phyloP scores from a whole-genome alignment of 345 rosid genomes.

The Sonneratia caseolaris region DNA sequence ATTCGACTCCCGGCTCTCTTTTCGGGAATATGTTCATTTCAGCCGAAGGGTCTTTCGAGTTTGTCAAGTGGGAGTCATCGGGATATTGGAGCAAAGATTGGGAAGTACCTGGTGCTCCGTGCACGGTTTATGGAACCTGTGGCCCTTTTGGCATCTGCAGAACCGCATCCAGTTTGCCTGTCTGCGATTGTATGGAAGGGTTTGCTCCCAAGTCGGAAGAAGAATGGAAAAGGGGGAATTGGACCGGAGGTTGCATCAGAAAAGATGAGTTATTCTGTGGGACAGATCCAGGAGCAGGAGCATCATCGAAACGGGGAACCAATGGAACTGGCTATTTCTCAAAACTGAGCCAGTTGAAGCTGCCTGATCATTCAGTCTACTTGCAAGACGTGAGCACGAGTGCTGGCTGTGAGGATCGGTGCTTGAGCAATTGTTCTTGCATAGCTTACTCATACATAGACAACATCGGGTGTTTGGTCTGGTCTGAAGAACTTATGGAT shows the following conservation, averaged over 20 bases:
- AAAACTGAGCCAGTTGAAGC: background rate
- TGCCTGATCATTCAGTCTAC: constrained; percentile 7
- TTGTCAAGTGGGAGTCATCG: constrained; percentile 8
- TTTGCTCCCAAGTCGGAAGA: constrained; percentile 19
- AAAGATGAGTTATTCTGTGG: background rate
- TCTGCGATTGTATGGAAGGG: constrained; percentile 27
- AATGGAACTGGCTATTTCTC: background rate
- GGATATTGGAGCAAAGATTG: constrained; percentile 8
- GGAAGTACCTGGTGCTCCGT: constrained; percentile 13
- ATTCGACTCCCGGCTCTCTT: background rate
- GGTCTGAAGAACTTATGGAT: constrained; percentile 8
- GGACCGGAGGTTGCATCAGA: constrained; percentile 21
- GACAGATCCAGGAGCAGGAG: too few species aligned
- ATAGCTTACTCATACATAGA: constrained; percentile 5
- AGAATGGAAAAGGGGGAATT: constrained; percentile 17
- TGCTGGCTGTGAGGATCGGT: constrained; percentile 12
- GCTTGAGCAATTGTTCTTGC: constrained; percentile 21
- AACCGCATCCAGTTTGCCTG: background rate
- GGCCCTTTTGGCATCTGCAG: constrained; percentile 25
- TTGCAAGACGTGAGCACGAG: background rate
- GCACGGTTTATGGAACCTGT: constrained; percentile 23
- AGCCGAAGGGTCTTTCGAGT: constrained; percentile 6
- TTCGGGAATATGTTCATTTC: constrained; percentile 8
- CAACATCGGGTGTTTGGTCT: constrained; percentile 13
- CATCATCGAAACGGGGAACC: background rate